Evolutionary conservation across 1,284 basidiomycete genomes (phyloP).

Genomic region (Wolfiporia cocos): DNA sequence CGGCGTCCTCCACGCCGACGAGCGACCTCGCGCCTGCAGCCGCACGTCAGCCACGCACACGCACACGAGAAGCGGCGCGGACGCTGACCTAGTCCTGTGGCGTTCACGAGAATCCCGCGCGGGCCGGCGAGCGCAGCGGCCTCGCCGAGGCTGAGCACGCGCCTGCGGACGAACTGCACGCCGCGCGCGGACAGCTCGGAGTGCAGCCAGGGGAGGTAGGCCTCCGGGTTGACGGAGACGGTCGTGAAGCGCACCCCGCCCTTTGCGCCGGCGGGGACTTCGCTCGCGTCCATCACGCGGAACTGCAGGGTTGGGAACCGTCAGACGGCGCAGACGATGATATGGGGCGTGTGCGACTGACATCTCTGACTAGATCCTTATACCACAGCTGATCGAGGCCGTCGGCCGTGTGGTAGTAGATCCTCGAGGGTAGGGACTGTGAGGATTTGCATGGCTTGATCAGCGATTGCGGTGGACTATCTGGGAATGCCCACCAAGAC

Average conservation of each 20-base stretch:
- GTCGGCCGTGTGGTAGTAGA: constrained; percentile 30
- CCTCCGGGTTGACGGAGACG: constrained; percentile 39
- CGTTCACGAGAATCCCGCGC: constrained; percentile 39
- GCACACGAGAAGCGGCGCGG: neutral
- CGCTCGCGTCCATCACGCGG: constrained; percentile 27
- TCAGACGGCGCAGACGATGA: neutral
- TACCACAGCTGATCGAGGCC: constrained; percentile 40
- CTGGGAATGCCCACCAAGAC: constrained; percentile 41
- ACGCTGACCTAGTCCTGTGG: constrained; percentile 38
- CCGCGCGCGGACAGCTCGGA: constrained; percentile 30
- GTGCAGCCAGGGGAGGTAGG: constrained; percentile 44
- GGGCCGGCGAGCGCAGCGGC: constrained; percentile 31
- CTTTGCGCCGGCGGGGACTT: constrained; percentile 28
- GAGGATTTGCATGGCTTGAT: too few relatives aligned
- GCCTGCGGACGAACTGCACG: constrained; percentile 25
- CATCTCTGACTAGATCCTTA: constrained; percentile 42
- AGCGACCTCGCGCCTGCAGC: constrained; percentile 58
- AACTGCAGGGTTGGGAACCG: constrained; percentile 27
- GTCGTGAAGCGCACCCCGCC: constrained; percentile 39
- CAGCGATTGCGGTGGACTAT: too few relatives aligned
- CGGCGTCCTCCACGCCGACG: constrained; percentile 73
- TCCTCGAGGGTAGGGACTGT: constrained; percentile 37
- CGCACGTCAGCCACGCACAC: neutral
- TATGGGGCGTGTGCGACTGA: constrained; percentile 24
- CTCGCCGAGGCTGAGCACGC: constrained; percentile 33